Percentiles rank a stretch among this genome's conserved stretches.
phyloP scores from a whole-genome alignment of 1,284 basidiomycete genomes.

The Moniliella sp. region DNA sequence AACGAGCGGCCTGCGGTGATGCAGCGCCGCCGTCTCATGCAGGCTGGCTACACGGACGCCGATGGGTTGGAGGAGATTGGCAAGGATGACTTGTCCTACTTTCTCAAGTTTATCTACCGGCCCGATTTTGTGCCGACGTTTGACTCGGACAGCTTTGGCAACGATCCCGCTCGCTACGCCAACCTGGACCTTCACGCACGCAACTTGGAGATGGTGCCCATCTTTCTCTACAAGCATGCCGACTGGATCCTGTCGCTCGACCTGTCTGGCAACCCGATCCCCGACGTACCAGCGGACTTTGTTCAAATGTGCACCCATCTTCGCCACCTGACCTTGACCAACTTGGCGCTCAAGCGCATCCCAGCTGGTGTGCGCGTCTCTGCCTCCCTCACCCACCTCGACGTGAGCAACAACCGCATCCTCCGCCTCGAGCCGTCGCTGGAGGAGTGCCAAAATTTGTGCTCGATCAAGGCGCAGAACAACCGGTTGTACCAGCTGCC shows the following conservation, averaged over 20 bases:
- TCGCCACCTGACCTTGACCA: conserved; percentile 61
- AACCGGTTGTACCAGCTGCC: conserved; percentile 76
- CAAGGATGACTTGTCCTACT: conserved; percentile 58
- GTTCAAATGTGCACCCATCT: conserved; percentile 67
- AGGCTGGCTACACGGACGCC: conserved; percentile 65
- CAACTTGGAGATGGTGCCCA: conserved; percentile 70
- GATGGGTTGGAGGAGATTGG: conserved; percentile 65
- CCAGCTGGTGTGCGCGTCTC: conserved; percentile 63
- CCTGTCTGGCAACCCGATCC: conserved; percentile 79
- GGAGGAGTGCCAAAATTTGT: conserved; percentile 53
- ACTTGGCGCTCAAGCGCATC: conserved; percentile 83
- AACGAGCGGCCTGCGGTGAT: conserved; percentile 69
- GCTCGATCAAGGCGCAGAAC: conserved; percentile 62
- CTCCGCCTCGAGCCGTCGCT: conserved; percentile 65
- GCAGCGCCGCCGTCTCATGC: conserved; percentile 59
- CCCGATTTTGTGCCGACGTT: conserved; percentile 42
- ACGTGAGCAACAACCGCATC: conserved; percentile 81
- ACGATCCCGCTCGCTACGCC: conserved; percentile 41
- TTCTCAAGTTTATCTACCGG: conserved; percentile 61
- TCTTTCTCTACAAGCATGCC: conserved; percentile 66
- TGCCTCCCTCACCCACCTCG: conserved; percentile 55
- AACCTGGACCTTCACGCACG: conserved; percentile 63
- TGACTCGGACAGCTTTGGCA: conserved; percentile 16
- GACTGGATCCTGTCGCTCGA: conserved; percentile 67
- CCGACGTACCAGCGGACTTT: conserved; percentile 88